Evolutionary conservation across 148 eudicot species (phyloP), one percentile per base, ranked within the genome.

Genomic region (Rhododendron mucronatum): DNA sequence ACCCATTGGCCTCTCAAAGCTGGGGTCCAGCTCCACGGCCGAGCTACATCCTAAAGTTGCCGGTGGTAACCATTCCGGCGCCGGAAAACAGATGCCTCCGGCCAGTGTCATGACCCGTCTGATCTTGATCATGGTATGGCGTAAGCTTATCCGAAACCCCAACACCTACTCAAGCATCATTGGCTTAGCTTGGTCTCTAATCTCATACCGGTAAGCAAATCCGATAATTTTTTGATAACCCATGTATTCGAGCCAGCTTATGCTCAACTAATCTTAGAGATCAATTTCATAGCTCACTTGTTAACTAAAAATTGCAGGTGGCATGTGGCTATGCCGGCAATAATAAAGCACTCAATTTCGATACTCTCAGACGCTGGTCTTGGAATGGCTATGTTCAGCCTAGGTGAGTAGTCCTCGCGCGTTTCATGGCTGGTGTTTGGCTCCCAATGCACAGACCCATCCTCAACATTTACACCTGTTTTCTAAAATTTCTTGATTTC

Each of bases 321-420:
- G 95, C 86, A 94, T 91, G 95, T 96, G 92, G 80, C 79, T 26
- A 94, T 96, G 98, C 98, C 98, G 1, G 88, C 81, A 89, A 92
- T 96, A 83, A 28, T 96, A 71, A 87, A 84, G 84, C 69, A 86
- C 20, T 96, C 98, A 10, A 96, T 96, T 45, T 88, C 93, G 3
- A 96, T 96, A 79, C 91, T 96, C 37, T 96, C 98, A 1, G 95
- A 96, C 90, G 98, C 98, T 83, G 98, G 98, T 2, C 98, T 96
- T 63, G 98, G 98, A 81, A 94, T 96, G 98, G 98, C 98, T 83
- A 96, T 96, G 98, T 94, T 94, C 87, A 96, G 98, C 87, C 90
- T 96, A 87, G 98, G 98, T 95, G 67, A 87, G 83, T 44, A 55
- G 28, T 61, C 7, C 41, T 5, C 21, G 50, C 69, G 63, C 33